Evolutionary conservation across 2,329 filamentous ascomycete species (phyloP), one percentile per base, ranked within the genome.

Genomic region (Fusarium sp.): DNA sequence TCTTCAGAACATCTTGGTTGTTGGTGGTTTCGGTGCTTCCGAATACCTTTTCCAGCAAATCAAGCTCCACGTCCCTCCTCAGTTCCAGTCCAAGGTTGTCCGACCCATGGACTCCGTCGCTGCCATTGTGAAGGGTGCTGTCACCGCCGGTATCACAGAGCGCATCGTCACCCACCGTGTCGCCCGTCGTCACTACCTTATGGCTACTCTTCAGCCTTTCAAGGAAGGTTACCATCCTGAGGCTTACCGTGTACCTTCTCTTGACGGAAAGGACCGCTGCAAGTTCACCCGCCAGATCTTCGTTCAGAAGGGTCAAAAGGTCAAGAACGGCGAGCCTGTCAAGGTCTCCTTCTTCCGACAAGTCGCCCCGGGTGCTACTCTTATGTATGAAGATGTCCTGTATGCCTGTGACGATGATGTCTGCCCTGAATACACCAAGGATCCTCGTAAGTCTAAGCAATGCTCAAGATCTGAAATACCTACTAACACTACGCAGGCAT

Each of bases 21-120:
- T 99, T 11, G 96, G 96, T 85, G 96, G 96, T 73, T 99, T 99
- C 78, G 96, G 96, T 83, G 96, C 95, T 31, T 98, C 95, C 9
- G 96, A 99, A 82, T 98, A 98, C 79, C 91, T 99, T 63, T 99
- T 98, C 89, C 95, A 98, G 81, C 96, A 99, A 81, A 98, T 99
- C 85, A 97, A 97, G 82, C 90, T 98, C 45, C 96, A 98, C 78
- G 96, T 99, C 3, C 96, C 96, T 37, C 96, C 96, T 11, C 96
- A 98, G 79, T 99, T 97, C 85, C 95, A 98, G 83, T 91, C 93
- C 79, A 98, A 98, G 87, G 96, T 98, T 47, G 95, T 99, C 41
- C 91, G 96, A 56, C 96, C 96, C 58, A 98, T 98, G 96, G 96
- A 99, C 83, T 97, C 96, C 2, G 96, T 99, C 59, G 94, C 96